Conservation (phyloP, 2,329 filamentous ascomycete species). For the Alternaria sp. region DNA sequence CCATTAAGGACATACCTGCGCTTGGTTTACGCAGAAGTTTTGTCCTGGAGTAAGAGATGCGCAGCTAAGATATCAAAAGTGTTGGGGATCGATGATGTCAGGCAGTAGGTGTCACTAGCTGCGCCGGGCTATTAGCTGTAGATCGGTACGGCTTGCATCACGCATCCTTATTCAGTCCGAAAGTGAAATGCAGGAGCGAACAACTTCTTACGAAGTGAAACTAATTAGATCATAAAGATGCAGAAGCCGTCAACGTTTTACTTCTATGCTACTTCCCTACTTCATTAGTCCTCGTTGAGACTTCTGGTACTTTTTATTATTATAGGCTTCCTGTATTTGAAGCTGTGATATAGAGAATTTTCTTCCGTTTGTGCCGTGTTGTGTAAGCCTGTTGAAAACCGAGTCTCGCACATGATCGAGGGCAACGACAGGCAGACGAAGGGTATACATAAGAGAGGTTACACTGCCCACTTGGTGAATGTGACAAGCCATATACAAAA, state of each 20-base stretch:
- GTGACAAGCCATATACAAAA: background rate
- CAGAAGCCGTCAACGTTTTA: background rate
- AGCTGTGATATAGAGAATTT: no score
- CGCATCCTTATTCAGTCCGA: background rate
- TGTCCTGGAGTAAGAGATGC: conserved; percentile 20
- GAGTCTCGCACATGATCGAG: background rate
- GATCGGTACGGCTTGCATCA: background rate
- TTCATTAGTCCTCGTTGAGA: no score
- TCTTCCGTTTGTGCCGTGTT: background rate
- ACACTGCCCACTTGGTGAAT: background rate
- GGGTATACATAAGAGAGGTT: background rate
- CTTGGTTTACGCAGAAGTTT: conserved; percentile 22
- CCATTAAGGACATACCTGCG: conserved; percentile 28
- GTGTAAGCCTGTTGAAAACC: background rate
- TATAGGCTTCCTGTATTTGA: no score
- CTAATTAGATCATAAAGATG: background rate
- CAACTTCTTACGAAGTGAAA: background rate
- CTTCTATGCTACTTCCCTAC: no score
- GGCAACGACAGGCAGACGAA: background rate
- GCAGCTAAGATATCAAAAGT: conserved; percentile 28
- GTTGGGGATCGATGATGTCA: conserved; percentile 26
- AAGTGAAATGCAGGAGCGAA: background rate
- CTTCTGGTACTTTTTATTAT: no score
- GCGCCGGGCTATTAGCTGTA: background rate
- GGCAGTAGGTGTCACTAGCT: background rate